phyloP scores from a whole-genome alignment of 1,139 yeast genomes.

The Kodamaea ohmeri region DNA sequence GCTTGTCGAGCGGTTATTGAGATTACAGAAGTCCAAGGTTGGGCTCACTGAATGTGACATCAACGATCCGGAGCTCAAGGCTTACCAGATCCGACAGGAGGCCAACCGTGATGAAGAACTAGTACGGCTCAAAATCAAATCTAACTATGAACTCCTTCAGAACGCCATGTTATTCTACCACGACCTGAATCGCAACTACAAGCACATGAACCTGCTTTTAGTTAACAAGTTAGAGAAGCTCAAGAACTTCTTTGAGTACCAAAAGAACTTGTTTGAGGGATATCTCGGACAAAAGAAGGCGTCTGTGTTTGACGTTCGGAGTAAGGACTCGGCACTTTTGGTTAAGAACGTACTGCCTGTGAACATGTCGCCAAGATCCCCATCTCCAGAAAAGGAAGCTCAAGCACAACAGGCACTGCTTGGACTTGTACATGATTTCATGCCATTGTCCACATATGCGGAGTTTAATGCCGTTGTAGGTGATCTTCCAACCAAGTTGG shows the following conservation, averaged over 20 bases:
- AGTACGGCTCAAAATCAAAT: slow-evolving; percentile 31
- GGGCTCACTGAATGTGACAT: slow-evolving; percentile 22
- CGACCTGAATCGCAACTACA: slow-evolving; percentile 39
- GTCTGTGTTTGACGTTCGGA: slow-evolving; percentile 34
- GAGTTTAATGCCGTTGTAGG: slow-evolving; percentile 45
- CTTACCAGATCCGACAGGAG: slow-evolving; percentile 32
- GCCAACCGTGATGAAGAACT: slow-evolving; percentile 39
- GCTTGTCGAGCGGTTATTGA: slow-evolving; percentile 26
- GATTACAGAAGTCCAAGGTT: slow-evolving; percentile 28
- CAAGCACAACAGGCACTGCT: slow-evolving; percentile 45
- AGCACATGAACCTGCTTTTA: slow-evolving; percentile 28
- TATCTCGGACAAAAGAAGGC: slow-evolving; percentile 20
- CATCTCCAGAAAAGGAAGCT: slow-evolving; percentile 42
- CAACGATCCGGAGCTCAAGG: slow-evolving; percentile 31
- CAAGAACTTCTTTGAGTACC: slow-evolving; percentile 41
- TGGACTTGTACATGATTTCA: slow-evolving; percentile 40
- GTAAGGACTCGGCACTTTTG: slow-evolving; percentile 33
- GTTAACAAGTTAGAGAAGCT: slow-evolving; percentile 40
- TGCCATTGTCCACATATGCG: slow-evolving; percentile 38
- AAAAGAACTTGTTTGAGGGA: slow-evolving; percentile 29
- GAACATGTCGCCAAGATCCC: not conserved
- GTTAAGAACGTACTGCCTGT: slow-evolving; percentile 2
- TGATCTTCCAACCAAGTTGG: slow-evolving; percentile 29
- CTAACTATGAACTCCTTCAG: slow-evolving; percentile 36
- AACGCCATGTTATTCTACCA: slow-evolving; percentile 36